Base-by-base conservation (phyloP, 805 yeast species). In the Lipomyces orientalis region DNA sequence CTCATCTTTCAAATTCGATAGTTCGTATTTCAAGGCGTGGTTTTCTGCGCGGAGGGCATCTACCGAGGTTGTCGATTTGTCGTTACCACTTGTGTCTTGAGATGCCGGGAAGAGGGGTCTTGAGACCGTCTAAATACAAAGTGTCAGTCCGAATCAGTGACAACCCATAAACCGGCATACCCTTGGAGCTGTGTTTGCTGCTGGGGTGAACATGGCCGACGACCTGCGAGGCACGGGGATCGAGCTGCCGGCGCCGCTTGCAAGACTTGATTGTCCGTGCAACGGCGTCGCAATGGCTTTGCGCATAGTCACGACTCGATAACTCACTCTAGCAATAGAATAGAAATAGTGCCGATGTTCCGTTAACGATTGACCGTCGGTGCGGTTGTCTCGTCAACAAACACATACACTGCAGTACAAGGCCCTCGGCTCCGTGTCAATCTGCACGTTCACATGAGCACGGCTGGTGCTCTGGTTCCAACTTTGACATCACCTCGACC, bases 1-100 rank as follows among this genome's bases (percentile, higher is more conserved):
- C 57, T 83, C 82, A 64, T 79, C 79, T 62, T 79, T 79, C 43
- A 81, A 65, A 7, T 80, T 77, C 12, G 76, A 76, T 49, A 80
- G 73, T 66, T 80, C 80, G 73, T 77, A 84, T 58, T 78, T 78
- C 64, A 81, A 54, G 10, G 71, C 68, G 35, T 63, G 65, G 46
- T 52, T 67, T 39, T 66, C 71, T 2, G 72, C 67, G 7, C 70
- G 76, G 61, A 70, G 58, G 1, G 49, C 7, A 25, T 66, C 66
- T 39, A 65, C 39, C 9, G 58, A 22, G 5, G 60, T 54, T 19
- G 62, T 58, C 1, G 59, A 51, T 10, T 39, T 37, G n/a, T 49
- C 58, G 6, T 34, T 31, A 51, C 22, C 37, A 37, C 34, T 31
- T 52, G 55, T 16, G 10, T 52, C 55, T 25, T 19, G 51, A 37